phyloP scores from a whole-genome alignment of 148 eudicot species.

The Spergularia bocconei region DNA sequence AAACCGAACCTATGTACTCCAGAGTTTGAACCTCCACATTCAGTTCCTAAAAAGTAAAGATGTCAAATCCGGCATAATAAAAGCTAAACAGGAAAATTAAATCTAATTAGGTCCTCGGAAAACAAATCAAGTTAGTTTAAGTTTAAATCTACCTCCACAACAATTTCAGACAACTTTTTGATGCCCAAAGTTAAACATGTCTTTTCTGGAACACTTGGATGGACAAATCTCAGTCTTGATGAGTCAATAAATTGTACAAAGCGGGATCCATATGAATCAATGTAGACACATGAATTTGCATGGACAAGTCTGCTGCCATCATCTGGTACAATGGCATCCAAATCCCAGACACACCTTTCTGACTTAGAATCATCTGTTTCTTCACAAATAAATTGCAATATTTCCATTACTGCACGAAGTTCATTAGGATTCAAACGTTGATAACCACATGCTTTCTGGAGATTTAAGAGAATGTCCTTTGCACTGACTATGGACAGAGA shows the following conservation, averaged over 20 bases:
- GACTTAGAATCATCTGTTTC: conserved; percentile 43
- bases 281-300: conserved; percentile 79
- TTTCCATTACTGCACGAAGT: conserved; percentile 89
- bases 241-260: conserved; percentile 72
- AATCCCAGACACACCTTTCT: conserved; percentile 50
- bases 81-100: neutral
- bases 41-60: conserved; percentile 50
- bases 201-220: conserved; percentile 72
- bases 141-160: conserved; percentile 67
- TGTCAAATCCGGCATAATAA: neutral
- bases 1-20: conserved; percentile 60
- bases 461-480: conserved; percentile 74
- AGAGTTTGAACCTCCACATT: conserved; percentile 46
- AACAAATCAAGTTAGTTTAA: conserved; percentile 11
- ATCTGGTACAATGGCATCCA: conserved; percentile 85
- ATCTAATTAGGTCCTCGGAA: neutral
- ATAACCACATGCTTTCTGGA: conserved; percentile 92
- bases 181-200: conserved; percentile 63
- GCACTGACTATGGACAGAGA: conserved; percentile 72
- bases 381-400: conserved; percentile 69
- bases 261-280: conserved; percentile 85
- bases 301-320: conserved; percentile 93
- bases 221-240: conserved; percentile 70
- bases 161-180: conserved; percentile 81
- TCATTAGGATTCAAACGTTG: conserved; percentile 98